Evolutionary conservation across 192 early-diverging fungal species (phyloP), one percentile per base, ranked within the genome.

Genomic region (Backusella morwellensis): DNA sequence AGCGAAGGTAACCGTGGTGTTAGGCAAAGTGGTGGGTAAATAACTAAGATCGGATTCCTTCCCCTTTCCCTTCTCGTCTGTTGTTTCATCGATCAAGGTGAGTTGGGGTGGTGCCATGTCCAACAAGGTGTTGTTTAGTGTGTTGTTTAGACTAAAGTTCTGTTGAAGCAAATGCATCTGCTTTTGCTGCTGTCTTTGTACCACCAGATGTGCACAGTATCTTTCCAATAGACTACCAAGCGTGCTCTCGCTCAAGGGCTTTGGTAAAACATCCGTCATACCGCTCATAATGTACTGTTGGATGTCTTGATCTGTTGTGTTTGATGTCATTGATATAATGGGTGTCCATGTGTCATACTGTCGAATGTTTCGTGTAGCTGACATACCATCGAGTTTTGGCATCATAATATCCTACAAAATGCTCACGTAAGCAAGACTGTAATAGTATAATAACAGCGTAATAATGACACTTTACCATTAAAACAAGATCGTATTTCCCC

Each of bases 321-420:
- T 93, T 0, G 87, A 85, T 14, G 93, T 94, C 91, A 94, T 92
- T n/a, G 87, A 86, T 73, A 94, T 91, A 54, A 94, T 94, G 3
- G 92, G 92, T 11, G 90, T 92, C 74, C 81, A 78, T 9, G 83
- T 81, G 74, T 94, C 90, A 78, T 90, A 91, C 70, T 88, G 87
- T 47, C 93, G 85, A 50, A 94, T 94, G 32, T 86, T 88, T 12
- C 80, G 82, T 5, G 93, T 92, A 8, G 92, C 92, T 1, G 86
- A 84, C n/a, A 93, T 85, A 21, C 93, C 93, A 82, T 92, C 86
- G 35, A 92, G 70, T 9, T 87, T 88, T 19, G 92, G 92, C 92
- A 93, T 93, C 70, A 91, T 85, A 69, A 92, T 91, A 76, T 93
- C 91, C 87, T 87, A 79, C 23, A 73, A 17, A 3, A 44, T 72